Evolutionary conservation across 2,329 filamentous ascomycete species (phyloP), one percentile per base, ranked within the genome.

Genomic region (Ceratocystis smalleyi): DNA sequence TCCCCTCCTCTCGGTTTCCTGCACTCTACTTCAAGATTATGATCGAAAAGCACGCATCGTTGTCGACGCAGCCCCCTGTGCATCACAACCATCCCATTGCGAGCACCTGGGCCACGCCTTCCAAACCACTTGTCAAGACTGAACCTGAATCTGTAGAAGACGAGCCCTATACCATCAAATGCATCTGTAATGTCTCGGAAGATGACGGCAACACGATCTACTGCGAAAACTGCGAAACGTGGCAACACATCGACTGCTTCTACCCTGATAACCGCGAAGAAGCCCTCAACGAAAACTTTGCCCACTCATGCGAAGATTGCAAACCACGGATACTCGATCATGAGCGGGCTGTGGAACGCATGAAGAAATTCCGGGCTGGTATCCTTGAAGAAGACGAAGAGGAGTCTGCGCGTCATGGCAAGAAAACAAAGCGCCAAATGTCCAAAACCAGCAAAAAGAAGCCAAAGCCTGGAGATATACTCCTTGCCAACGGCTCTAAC

Each of bases 241-340:
- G 94, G 94, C 94, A 99, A 76, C 94, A 99, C 75, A 95, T 96
- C 71, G 86, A 91, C 73, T 99, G 94, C 76, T 97, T 95, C 76
- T 97, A 97, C 73, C 83, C 83, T 24, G 74, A 83, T 68, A 88
- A 89, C 70, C 82, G 83, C 72, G 81, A 85, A 74, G 80, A 88
- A 79, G 81, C 88, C 76, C 76, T 91, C 74, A 75, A 86, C 78
- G 80, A 83, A 66, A 81, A 84, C 70, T 88, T 86, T 71, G 80
- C 88, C 65, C 92, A 99, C 77, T 89, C 86, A 64, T 99, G 94
- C 77, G 84, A 85, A 70, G 90, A 96, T 70, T 99, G 94, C 77
- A 84, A 87, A 67, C 91, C 91, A 19, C 82, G 91, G 68, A 76
- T 77, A 19, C 75, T 96, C 70, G 88, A 97, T 72, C 78, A 79